Conservation (phyloP, 331 rosid genomes). For the Saraca asoca region DNA sequence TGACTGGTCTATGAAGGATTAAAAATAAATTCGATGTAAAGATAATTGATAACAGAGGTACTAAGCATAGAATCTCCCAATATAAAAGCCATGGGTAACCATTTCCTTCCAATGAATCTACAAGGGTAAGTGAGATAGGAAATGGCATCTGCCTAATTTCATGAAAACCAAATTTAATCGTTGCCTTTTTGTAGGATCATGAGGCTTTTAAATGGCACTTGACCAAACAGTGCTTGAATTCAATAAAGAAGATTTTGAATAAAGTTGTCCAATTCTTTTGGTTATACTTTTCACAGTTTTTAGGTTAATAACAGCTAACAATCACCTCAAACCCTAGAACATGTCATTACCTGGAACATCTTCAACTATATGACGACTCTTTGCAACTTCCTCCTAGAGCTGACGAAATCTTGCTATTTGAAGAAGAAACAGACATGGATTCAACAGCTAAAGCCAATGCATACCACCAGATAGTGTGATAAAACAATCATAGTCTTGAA, state of each 20-base stretch:
- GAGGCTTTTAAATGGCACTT: conserved; percentile 22
- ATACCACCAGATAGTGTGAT: conserved; percentile 95
- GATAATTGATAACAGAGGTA: conserved; percentile 60
- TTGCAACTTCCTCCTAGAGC: conserved; percentile 95
- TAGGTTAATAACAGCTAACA: conserved; percentile 4
- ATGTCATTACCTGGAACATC: conserved; percentile 73
- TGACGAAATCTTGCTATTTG: conserved; percentile 91
- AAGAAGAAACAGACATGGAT: conserved; percentile 6
- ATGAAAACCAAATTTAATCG: background rate
- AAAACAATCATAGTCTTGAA: conserved; percentile 90
- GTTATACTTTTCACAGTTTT: conserved; percentile 4
- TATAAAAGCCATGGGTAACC: conserved; percentile 69
- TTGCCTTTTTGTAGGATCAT: background rate
- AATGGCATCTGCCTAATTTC: conserved; percentile 18
- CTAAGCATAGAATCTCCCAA: conserved; percentile 67
- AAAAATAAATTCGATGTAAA: conserved; percentile 46
- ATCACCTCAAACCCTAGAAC: conserved; percentile 8
- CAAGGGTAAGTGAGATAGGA: background rate
- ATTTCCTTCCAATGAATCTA: too few relatives aligned
- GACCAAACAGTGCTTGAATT: conserved; percentile 9
- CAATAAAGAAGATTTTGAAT: background rate
- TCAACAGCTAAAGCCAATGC: conserved; percentile 32
- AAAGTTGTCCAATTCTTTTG: background rate
- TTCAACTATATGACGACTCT: conserved; percentile 86
- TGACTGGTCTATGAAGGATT: conserved; percentile 66